Conservation (phyloP, 805 yeast genomes). For the Myxozyma nipponensis region DNA sequence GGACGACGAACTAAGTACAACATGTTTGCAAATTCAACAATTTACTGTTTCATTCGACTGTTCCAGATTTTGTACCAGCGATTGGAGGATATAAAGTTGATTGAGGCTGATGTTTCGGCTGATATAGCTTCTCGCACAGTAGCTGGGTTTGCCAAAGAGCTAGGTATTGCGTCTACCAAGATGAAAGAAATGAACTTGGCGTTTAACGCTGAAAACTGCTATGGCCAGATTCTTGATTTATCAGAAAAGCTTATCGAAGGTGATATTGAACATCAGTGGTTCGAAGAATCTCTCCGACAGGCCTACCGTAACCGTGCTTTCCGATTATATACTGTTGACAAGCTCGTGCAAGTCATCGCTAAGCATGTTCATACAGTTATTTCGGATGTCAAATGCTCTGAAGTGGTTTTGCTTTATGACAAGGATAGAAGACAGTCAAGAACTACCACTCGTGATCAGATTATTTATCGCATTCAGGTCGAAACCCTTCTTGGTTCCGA, state of each 20-base stretch:
- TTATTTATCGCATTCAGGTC: slow-evolving; percentile 82
- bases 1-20: slow-evolving; percentile 48
- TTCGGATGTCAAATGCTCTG: slow-evolving; percentile 74
- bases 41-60: slow-evolving; percentile 85
- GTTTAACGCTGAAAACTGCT: slow-evolving; percentile 47
- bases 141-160: slow-evolving; percentile 73
- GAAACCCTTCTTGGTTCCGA: slow-evolving; percentile 76
- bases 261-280: slow-evolving; percentile 88
- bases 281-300: slow-evolving; percentile 92
- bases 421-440: slow-evolving; percentile 60
- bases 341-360: slow-evolving; percentile 74
- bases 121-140: slow-evolving; percentile 53
- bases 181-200: slow-evolving; percentile 75
- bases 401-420: slow-evolving; percentile 76
- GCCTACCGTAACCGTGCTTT: slow-evolving; percentile 92
- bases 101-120: slow-evolving; percentile 64
- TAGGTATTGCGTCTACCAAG: slow-evolving; percentile 75
- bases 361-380: slow-evolving; percentile 86
- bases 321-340: slow-evolving; percentile 87
- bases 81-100: slow-evolving; percentile 66
- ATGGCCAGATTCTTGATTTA: slow-evolving; percentile 70
- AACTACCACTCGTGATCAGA: slow-evolving; percentile 82
- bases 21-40: slow-evolving; percentile 80
- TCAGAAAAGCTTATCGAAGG: slow-evolving; percentile 80
- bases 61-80: slow-evolving; percentile 78